A percentile compares a stretch with the other conserved stretches of the same genome.
Conservation (phyloP, 2,329 filamentous ascomycete species). For the Pestalotiopsis sp. region DNA sequence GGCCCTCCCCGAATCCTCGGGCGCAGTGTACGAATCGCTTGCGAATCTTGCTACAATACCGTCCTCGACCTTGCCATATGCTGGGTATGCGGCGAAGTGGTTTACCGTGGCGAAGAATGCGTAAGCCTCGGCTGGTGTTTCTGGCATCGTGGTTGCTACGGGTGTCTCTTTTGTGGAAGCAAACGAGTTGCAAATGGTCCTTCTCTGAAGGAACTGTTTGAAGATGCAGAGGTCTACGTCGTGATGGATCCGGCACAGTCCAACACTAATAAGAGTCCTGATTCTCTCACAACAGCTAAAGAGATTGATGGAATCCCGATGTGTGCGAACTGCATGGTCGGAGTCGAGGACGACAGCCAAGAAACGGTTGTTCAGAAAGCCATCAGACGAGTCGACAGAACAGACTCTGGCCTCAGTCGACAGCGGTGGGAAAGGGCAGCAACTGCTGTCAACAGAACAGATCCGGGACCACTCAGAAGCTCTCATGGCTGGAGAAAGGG, state of each 20-base stretch:
- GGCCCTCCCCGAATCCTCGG: slow-evolving; percentile 45
- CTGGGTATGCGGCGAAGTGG: slow-evolving; percentile 59
- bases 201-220: slow-evolving; percentile 37
- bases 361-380: slow-evolving; percentile 42
- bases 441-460: slow-evolving; percentile 18
- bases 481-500: slow-evolving; percentile 14
- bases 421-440: slow-evolving; percentile 43
- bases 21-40: slow-evolving; percentile 50
- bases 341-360: slow-evolving; percentile 40
- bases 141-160: slow-evolving; percentile 60
- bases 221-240: slow-evolving; percentile 15
- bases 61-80: slow-evolving; percentile 58
- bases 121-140: slow-evolving; percentile 65
- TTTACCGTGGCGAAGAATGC: slow-evolving; percentile 55
- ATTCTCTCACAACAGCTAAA: slow-evolving; percentile 23
- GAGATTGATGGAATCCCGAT: slow-evolving; percentile 53
- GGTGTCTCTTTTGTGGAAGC: slow-evolving; percentile 55
- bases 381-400: slow-evolving; percentile 43
- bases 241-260: slow-evolving; percentile 5
- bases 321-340: slow-evolving; percentile 49
- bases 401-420: slow-evolving; percentile 50
- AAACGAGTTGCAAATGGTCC: slow-evolving; percentile 39
- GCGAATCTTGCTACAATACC: slow-evolving; percentile 47
- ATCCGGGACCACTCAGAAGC: slow-evolving; percentile 19
- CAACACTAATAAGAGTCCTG: neutral